Evolutionary conservation across 768 basidiomycete genomes (phyloP).

Genomic region (Gyrodon lividus): DNA sequence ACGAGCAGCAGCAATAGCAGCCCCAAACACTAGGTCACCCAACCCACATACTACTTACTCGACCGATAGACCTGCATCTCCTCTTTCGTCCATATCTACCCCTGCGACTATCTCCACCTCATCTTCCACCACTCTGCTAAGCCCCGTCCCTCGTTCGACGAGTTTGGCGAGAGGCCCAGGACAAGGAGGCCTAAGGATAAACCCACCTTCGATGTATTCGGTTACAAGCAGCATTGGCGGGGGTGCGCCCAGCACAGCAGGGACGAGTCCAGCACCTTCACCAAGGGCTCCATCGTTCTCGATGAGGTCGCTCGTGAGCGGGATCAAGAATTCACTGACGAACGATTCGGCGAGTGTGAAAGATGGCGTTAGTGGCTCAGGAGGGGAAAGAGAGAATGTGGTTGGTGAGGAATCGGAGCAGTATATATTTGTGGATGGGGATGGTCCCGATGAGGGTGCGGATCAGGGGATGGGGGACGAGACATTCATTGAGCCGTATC

Average conservation of each 20-base stretch:
- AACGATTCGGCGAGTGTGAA: conserved; percentile 13
- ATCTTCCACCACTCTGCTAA: conserved; percentile 16
- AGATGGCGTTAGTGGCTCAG: conserved; percentile 3
- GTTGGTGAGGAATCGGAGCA: conserved; percentile 18
- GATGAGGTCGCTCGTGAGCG: conserved; percentile 21
- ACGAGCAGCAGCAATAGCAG: conserved; percentile 14
- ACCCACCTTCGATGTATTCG: conserved; percentile 17
- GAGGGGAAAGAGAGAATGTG: not conserved
- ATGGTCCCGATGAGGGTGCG: conserved; percentile 4
- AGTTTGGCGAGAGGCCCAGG: conserved; percentile 13
- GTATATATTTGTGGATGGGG: conserved; percentile 27
- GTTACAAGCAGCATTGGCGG: conserved; percentile 1
- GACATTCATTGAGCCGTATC: conserved; percentile 21
- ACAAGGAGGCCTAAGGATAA: conserved; percentile 2
- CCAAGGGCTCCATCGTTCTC: conserved; percentile 21
- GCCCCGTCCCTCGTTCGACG: conserved; percentile 26
- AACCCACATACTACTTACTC: conserved; percentile 2
- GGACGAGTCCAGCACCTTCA: conserved; percentile 12
- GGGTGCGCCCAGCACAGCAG: not conserved
- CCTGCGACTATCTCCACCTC: conserved; percentile 19
- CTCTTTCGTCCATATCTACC: conserved; percentile 5
- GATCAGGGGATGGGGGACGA: conserved; percentile 16
- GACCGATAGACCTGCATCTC: conserved; percentile 12
- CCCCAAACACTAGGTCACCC: conserved; percentile 6
- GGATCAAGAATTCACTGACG: conserved; percentile 17